These are phyloP conservation scores for Yarrowia divulgata DNA, from an alignment of 805 yeast species.

Conservation along the genomic window DNA sequence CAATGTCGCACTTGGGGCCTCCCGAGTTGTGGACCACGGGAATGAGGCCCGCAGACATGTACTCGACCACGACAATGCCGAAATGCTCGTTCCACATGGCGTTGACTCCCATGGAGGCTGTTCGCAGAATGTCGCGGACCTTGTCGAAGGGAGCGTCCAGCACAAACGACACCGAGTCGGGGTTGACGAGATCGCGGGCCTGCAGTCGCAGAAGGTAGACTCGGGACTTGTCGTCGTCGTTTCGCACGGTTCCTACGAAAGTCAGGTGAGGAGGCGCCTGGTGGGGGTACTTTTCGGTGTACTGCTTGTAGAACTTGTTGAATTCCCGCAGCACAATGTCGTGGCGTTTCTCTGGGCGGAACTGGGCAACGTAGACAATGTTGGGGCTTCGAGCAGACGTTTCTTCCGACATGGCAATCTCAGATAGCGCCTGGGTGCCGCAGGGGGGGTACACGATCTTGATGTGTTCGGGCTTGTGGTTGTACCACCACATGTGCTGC, in stretches of 20 bases:
- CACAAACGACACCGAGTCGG: conserved; percentile 58
- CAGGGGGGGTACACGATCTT: conserved; percentile 87
- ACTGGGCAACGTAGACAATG: conserved; percentile 81
- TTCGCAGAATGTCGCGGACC: conserved; percentile 61
- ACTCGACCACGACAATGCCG: conserved; percentile 96
- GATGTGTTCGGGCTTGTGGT: conserved; percentile 51
- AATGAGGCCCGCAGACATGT: conserved; percentile 80
- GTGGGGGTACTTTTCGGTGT: conserved; percentile 43
- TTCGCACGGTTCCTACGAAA: conserved; percentile 85
- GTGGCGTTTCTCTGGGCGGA: conserved; percentile 95
- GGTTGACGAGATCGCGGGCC: conserved; percentile 56
- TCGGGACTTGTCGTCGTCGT: conserved; percentile 65
- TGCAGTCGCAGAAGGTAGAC: conserved; percentile 59
- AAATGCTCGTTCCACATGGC: conserved; percentile 99
- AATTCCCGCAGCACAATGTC: conserved; percentile 70
- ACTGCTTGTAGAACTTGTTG: conserved; percentile 57
- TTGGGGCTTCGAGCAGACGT: conserved; percentile 44
- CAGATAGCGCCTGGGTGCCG: conserved; percentile 65
- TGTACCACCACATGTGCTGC: conserved; percentile 64
- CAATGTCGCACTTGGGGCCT: conserved; percentile 91
- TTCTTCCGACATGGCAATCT: conserved; percentile 44
- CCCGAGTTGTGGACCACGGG: conserved; percentile 95
- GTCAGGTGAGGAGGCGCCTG: conserved; percentile 62
- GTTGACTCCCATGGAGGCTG: conserved; percentile 79
- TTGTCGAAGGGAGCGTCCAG: conserved; percentile 76